Conservation (phyloP, 768 basidiomycete genomes). For the Pleurotus tuber-regium region DNA sequence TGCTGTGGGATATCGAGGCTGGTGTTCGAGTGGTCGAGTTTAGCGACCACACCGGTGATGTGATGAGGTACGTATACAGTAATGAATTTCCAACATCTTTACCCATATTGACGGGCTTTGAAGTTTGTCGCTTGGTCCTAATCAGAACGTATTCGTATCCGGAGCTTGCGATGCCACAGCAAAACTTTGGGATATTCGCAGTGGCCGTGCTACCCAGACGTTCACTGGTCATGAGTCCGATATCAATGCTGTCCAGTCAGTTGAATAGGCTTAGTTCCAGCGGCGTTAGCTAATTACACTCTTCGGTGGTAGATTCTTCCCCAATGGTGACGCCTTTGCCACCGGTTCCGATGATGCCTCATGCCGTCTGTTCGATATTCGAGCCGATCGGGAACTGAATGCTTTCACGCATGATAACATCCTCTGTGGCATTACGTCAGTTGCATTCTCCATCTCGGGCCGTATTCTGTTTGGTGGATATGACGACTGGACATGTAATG, state of each 20-base stretch:
- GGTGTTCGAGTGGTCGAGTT: slow-evolving; percentile 98
- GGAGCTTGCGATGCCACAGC: slow-evolving; percentile 98
- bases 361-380: slow-evolving; percentile 96
- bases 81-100: slow-evolving; percentile 1
- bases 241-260: slow-evolving; percentile 98
- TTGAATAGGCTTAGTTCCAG: slow-evolving; percentile 20
- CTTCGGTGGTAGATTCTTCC: slow-evolving; percentile 81
- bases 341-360: slow-evolving; percentile 99
- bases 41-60: slow-evolving; percentile 98
- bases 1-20: slow-evolving; percentile 99
- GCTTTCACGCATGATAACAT: slow-evolving; percentile 98
- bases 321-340: slow-evolving; percentile 98
- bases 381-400: slow-evolving; percentile 96
- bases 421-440: slow-evolving; percentile 97
- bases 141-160: slow-evolving; percentile 94
- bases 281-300: slow-evolving; percentile 12
- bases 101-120: slow-evolving; percentile 13
- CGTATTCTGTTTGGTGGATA: slow-evolving; percentile 98
- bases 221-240: slow-evolving; percentile 99
- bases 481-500: slow-evolving; percentile 99
- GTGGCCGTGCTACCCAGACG: slow-evolving; percentile 95
- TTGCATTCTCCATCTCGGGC: slow-evolving; percentile 97
- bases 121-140: slow-evolving; percentile 92
- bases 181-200: slow-evolving; percentile 98
- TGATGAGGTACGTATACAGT: slow-evolving; percentile 81